Percentiles rank a stretch among this genome's conserved stretches.
Evolutionary conservation across 2,329 filamentous ascomycete species (phyloP).

Genomic region (Fusarium sublunatum): DNA sequence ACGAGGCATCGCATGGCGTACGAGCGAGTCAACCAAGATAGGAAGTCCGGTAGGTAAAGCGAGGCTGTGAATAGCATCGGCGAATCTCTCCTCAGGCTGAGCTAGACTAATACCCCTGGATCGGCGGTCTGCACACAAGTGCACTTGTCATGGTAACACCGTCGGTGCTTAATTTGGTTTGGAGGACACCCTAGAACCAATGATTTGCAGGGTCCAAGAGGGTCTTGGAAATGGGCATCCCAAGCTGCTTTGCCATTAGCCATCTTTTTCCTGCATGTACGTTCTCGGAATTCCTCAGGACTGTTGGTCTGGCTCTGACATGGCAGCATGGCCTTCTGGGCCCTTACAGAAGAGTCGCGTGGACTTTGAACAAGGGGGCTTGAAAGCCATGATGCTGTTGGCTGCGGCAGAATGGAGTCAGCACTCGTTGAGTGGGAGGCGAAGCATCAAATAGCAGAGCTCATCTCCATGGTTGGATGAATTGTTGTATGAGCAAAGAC

Average conservation of each 20-base stretch:
- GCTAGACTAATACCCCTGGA: slow-evolving; percentile 36
- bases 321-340: slow-evolving; percentile 30
- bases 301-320: slow-evolving; percentile 16
- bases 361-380: slow-evolving; percentile 38
- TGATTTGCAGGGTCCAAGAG: slow-evolving; percentile 42
- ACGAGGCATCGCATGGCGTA: slow-evolving; percentile 24
- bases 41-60: slow-evolving; percentile 19
- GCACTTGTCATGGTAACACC: slow-evolving; percentile 31
- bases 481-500: slow-evolving; percentile 2
- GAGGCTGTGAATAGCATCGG: slow-evolving; percentile 36
- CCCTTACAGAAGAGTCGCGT: slow-evolving; percentile 40
- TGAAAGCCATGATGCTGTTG: slow-evolving; percentile 41
- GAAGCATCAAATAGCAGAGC: slow-evolving; percentile 9
- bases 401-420: slow-evolving; percentile 37
- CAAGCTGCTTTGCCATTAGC: slow-evolving; percentile 14
- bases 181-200: slow-evolving; percentile 27
- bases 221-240: slow-evolving; percentile 25
- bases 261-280: slow-evolving; percentile 11
- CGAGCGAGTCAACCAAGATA: slow-evolving; percentile 29
- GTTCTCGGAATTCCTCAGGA: slow-evolving; percentile 12
- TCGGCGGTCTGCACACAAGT: slow-evolving; percentile 41
- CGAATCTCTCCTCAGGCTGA: slow-evolving; percentile 37
- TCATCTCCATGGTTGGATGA: background rate
- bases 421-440: slow-evolving; percentile 24
- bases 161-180: slow-evolving; percentile 42